Evolutionary conservation across 1,139 yeast species (phyloP), one percentile per base, ranked within the genome.

Genomic region (Saccharomyces pastorianus): DNA sequence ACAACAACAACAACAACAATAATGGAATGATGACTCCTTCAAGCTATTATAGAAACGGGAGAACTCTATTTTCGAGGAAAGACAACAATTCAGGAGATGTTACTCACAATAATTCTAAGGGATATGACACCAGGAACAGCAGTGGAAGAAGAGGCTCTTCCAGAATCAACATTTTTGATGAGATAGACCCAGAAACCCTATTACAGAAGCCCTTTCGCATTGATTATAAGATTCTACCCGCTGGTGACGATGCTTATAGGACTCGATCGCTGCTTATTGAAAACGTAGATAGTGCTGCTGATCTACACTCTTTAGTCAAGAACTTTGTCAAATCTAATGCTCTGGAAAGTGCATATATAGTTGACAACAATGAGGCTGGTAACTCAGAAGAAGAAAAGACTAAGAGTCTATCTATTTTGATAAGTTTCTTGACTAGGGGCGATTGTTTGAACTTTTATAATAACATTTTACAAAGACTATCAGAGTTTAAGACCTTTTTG

Each of bases 401-500:
- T 5, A 41, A 46, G 14, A 50, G 48, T 28, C 29, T 48, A n/a
- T 62, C 71, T 6, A 59, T 72, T 4, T 56, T 71, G 3, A 55
- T 77, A n/a, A 71, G 77, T 17, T 77, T 77, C 57, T 59, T 74
- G 20, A 78, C 76, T 60, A 64, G 65, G 59, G 76, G 68, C 66
- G 76, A 62, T 59, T 80, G 78, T 61, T 71, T 64, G 63, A 76
- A 60, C 67, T 83, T 74, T 64, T 83, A 68, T 73, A 74, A 70
- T 64, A 75, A 65, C 58, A 70, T 61, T 49, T 72, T 63, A 71
- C 83, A 56, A 67, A 75, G 57, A 67, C 73, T 64, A 68, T 76
- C 71, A 71, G 81, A 65, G 61, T 74, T 68, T 59, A 79, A 71
- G 65, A 72, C 66, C 57, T 71, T 64, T 59, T 73, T 71, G 51